Conservation (phyloP, 352 stramenopile genomes). For the Globisporangium canariense region DNA sequence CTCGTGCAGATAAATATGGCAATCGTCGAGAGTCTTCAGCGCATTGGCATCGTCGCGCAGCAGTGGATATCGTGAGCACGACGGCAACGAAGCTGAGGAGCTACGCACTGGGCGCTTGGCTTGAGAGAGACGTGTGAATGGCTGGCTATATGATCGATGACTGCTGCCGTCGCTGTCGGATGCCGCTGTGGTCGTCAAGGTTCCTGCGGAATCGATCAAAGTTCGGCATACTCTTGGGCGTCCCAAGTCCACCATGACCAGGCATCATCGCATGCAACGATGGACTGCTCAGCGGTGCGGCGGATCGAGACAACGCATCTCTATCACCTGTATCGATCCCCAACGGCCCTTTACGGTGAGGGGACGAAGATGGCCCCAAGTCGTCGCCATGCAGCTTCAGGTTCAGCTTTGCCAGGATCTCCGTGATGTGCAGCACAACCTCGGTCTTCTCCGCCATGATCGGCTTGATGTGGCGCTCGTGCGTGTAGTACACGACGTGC, state of each 20-base stretch:
- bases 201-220: slow-evolving; percentile 13
- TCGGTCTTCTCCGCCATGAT: slow-evolving; percentile 72
- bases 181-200: slow-evolving; percentile 10
- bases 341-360: background rate
- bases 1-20: slow-evolving; percentile 51
- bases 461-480: slow-evolving; percentile 56
- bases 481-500: slow-evolving; percentile 76
- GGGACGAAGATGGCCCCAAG: background rate
- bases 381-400: slow-evolving; percentile 31
- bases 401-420: slow-evolving; percentile 39
- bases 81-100: background rate
- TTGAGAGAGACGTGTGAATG: background rate
- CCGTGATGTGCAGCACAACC: slow-evolving; percentile 60
- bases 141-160: slow-evolving; percentile 7
- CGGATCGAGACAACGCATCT: background rate
- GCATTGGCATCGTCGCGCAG: slow-evolving; percentile 28
- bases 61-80: slow-evolving; percentile 10
- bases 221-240: slow-evolving; percentile 10
- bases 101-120: background rate
- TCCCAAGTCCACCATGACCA: background rate
- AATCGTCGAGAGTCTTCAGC: slow-evolving; percentile 58
- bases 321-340: background rate
- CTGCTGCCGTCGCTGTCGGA: slow-evolving; percentile 21
- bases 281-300: background rate
- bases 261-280: background rate